phyloP scores from a whole-genome alignment of 768 basidiomycete genomes.

The Terana coerulea region DNA sequence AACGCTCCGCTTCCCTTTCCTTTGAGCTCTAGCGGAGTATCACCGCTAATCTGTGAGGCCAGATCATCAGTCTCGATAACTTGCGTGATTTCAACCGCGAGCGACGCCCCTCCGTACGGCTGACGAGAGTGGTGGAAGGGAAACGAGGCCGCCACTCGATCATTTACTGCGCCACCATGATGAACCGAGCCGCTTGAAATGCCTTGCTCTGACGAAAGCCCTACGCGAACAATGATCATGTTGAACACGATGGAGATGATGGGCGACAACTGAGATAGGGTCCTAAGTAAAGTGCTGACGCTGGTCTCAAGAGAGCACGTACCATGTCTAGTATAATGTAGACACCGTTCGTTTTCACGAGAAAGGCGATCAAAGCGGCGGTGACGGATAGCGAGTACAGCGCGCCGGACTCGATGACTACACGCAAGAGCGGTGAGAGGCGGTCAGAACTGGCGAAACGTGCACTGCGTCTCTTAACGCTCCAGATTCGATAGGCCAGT shows the following conservation, averaged over 20 bases:
- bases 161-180: not conserved
- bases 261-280: constrained; percentile 27
- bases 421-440: constrained; percentile 24
- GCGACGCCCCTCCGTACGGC: constrained; percentile 12
- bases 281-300: not conserved
- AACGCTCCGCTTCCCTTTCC: not conserved
- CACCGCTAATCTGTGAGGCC: not conserved
- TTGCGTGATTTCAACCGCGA: constrained; percentile 21
- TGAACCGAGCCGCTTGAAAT: not conserved
- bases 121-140: constrained; percentile 11
- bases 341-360: constrained; percentile 26
- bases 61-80: constrained; percentile 18
- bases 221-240: constrained; percentile 40
- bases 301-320: constrained; percentile 6
- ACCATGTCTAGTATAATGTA: constrained; percentile 36
- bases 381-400: constrained; percentile 35
- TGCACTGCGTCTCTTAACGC: constrained; percentile 21
- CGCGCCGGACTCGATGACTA: constrained; percentile 35
- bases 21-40: not conserved
- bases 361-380: constrained; percentile 29
- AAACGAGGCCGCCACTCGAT: not conserved
- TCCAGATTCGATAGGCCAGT: constrained; percentile 29
- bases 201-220: constrained; percentile 10
- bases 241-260: constrained; percentile 41
- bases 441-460: constrained; percentile 15